These are phyloP conservation scores for Mucor mucedo DNA, from an alignment of 371 early-diverging fungal genomes.

Conservation along the genomic window DNA sequence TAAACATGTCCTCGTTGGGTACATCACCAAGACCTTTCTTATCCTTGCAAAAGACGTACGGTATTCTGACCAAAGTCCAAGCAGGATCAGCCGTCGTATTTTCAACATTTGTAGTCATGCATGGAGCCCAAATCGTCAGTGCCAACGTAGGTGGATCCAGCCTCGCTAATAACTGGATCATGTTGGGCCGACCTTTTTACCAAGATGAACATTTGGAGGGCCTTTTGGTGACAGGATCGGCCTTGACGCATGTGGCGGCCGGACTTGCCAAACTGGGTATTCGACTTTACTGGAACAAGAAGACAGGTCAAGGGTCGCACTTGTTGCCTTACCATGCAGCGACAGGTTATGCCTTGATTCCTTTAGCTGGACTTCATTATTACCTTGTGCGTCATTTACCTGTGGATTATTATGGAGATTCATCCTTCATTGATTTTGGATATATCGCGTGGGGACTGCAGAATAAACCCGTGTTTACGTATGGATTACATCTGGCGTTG, in stretches of 20 bases:
- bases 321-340: slow-evolving; percentile 30
- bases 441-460: slow-evolving; percentile 51
- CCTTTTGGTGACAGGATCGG: slow-evolving; percentile 45
- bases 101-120: slow-evolving; percentile 39
- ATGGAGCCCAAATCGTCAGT: slow-evolving; percentile 40
- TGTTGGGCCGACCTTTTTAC: slow-evolving; percentile 49
- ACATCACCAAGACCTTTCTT: slow-evolving; percentile 16
- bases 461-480: slow-evolving; percentile 43
- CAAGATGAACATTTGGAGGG: slow-evolving; percentile 52
- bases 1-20: slow-evolving; percentile 18
- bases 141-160: slow-evolving; percentile 42
- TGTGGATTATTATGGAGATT: slow-evolving; percentile 46
- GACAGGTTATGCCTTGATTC: slow-evolving; percentile 39
- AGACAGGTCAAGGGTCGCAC: background rate
- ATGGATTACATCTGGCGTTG: slow-evolving; percentile 37
- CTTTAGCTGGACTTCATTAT: slow-evolving; percentile 39
- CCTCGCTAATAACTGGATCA: slow-evolving; percentile 38
- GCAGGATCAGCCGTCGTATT: slow-evolving; percentile 46
- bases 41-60: slow-evolving; percentile 35
- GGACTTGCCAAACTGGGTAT: slow-evolving; percentile 41
- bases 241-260: slow-evolving; percentile 35
- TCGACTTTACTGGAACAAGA: slow-evolving; percentile 30
- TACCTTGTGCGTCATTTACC: slow-evolving; percentile 41
- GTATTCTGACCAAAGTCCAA: slow-evolving; percentile 38
- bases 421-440: slow-evolving; percentile 50